Base-by-base conservation (phyloP, 176 grass and related monocot genomes). In the Lolium rigidum region DNA sequence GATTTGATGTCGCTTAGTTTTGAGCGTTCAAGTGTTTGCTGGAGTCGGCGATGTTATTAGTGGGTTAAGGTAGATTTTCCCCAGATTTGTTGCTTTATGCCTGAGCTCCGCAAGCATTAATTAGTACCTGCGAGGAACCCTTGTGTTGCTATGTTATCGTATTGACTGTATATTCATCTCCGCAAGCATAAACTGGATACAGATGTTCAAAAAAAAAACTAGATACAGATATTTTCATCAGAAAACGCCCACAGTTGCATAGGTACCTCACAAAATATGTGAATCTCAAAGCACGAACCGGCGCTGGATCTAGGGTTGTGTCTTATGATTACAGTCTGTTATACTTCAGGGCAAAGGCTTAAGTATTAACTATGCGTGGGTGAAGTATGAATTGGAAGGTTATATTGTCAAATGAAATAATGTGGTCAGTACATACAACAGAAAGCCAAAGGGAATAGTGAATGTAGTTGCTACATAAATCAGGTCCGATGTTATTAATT, bases 351-450 rank as follows among this genome's bases (percentile, higher is more conserved):
- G 14, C 28, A 15, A 82, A 13, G 52, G 38, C 15, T 31, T 44
- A 41, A 24, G 16, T 52, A 68, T 25, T 77, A 13, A 73, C 70
- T 25, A 7, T 16, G 16, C 37, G 15, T 43, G 9, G 62, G 49
- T 79, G 13, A 28, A 70, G 12, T 86, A 24, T 79, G 7, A 37
- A 58, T 49, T 85, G 15, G 24, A 44, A 75, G 62, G 70, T 18
- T 66, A 37, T 74, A 47, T 67, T 63, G 37, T 10, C 18, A 47
- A 84, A 64, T 80, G 70, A 44, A 73, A 31, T 66, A 63, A 28
- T 15, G 39, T 85, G 59, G 10, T 37, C 28, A 2, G 13, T 38
- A 55, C 25, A 68, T 59, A 10, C 47, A 77, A 50, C 41, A 77
- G 70, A 72, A 74, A 74, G 56, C 9, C 35, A 65, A 80, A 75